Evolutionary conservation across 352 stramenopile species (phyloP).

Genomic region (Globisporangium polare): DNA sequence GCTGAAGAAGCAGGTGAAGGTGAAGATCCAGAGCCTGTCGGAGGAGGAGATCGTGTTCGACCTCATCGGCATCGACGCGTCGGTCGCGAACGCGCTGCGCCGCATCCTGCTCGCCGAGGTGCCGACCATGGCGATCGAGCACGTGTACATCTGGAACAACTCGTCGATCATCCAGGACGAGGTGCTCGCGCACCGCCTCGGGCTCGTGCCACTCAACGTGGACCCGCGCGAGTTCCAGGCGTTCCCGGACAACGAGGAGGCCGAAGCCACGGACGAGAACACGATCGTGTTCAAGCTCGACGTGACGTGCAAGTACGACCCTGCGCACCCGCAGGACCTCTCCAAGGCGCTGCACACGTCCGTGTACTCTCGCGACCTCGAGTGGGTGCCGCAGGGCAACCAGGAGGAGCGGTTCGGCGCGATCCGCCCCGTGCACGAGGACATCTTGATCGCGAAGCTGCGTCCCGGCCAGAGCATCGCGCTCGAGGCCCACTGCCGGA

Average conservation of each 20-base stretch:
- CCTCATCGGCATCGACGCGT: constrained; percentile 88
- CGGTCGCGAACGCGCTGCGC: constrained; percentile 90
- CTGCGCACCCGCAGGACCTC: constrained; percentile 47
- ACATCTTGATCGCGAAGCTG: constrained; percentile 97
- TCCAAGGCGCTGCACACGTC: constrained; percentile 17
- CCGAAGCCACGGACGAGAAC: constrained; percentile 93
- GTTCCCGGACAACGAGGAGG: constrained; percentile 85
- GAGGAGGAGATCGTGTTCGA: constrained; percentile 92
- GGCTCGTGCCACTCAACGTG: constrained; percentile 80
- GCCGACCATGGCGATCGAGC: constrained; percentile 92
- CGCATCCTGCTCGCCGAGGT: constrained; percentile 91
- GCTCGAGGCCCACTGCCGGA: constrained; percentile 93
- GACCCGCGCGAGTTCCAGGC: constrained; percentile 84
- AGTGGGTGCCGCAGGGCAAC: constrained; percentile 96
- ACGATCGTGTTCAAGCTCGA: constrained; percentile 96
- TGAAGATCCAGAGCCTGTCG: constrained; percentile 79
- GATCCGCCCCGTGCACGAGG: constrained; percentile 89
- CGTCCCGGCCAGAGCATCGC: constrained; percentile 95
- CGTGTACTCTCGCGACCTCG: constrained; percentile 94
- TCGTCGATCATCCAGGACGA: constrained; percentile 93
- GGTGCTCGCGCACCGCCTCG: constrained; percentile 89
- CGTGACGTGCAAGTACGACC: constrained; percentile 84
- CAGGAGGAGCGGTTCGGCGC: constrained; percentile 89
- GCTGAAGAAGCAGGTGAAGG: constrained; percentile 80
- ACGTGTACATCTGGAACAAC: constrained; percentile 94